Evolutionary conservation across 1,139 yeast genomes (phyloP).

Genomic region (Hyphopichia buzzinii): DNA sequence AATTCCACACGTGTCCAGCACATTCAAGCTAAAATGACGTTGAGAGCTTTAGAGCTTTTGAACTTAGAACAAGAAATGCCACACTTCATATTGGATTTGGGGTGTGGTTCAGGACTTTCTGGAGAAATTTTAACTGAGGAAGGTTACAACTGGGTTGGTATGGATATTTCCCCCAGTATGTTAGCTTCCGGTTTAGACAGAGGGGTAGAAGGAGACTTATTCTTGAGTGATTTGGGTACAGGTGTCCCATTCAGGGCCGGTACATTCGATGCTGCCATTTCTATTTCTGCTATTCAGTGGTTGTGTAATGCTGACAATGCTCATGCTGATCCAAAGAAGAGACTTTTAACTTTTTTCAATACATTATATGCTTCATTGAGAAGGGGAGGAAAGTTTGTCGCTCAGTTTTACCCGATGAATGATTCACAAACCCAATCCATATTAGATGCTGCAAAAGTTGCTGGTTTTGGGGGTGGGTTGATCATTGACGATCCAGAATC

Average conservation of each 20-base stretch:
- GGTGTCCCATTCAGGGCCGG: constrained; percentile 97
- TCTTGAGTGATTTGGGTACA: constrained; percentile 87
- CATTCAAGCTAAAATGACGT: constrained; percentile 96
- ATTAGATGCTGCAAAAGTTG: constrained; percentile 79
- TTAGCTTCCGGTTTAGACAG: constrained; percentile 90
- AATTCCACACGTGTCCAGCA: constrained; percentile 94
- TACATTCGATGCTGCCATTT: constrained; percentile 93
- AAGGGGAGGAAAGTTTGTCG: constrained; percentile 95
- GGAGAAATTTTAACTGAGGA: constrained; percentile 94
- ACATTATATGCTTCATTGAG: constrained; percentile 81
- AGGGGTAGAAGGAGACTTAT: constrained; percentile 89
- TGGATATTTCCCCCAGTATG: constrained; percentile 97
- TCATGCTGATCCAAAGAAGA: constrained; percentile 78
- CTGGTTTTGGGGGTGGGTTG: constrained; percentile 96
- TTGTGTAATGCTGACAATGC: constrained; percentile 91
- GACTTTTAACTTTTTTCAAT: constrained; percentile 80
- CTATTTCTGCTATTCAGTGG: constrained; percentile 97
- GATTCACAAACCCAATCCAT: constrained; percentile 81
- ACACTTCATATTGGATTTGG: constrained; percentile 81
- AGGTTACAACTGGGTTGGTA: constrained; percentile 93
- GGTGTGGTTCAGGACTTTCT: constrained; percentile 95
- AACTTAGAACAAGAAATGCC: constrained; percentile 64
- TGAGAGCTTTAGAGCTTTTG: constrained; percentile 84
- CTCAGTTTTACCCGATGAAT: constrained; percentile 93
- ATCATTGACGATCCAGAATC: constrained; percentile 93